Evolutionary conservation across 371 early-diverging fungal genomes (phyloP).

Genomic region (Mycotypha africana): DNA sequence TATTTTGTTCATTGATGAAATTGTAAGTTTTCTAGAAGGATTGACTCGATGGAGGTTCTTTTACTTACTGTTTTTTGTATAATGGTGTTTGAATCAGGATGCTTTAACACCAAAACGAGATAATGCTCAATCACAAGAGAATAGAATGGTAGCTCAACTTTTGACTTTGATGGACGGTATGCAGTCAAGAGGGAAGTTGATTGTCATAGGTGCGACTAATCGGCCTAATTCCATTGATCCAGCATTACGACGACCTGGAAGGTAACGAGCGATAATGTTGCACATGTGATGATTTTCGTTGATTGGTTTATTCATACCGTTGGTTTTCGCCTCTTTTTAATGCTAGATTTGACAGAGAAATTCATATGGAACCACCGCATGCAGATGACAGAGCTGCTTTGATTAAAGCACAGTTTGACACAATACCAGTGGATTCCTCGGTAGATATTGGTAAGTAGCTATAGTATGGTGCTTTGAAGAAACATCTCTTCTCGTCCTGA

Average conservation of each 20-base stretch:
- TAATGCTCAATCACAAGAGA: conserved; percentile 72
- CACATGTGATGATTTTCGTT: no score
- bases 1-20: conserved; percentile 98
- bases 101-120: conserved; percentile 89
- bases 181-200: conserved; percentile 56
- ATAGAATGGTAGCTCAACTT: conserved; percentile 94
- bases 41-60: neutral
- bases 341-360: conserved; percentile 88
- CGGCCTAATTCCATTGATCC: conserved; percentile 97
- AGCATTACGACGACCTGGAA: conserved; percentile 96
- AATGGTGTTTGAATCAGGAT: no score
- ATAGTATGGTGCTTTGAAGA: conserved; percentile 1
- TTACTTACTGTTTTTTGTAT: no score
- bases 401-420: conserved; percentile 47
- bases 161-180: conserved; percentile 97
- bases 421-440: conserved; percentile 48
- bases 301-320: no score
- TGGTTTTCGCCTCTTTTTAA: no score
- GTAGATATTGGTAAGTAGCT: conserved; percentile 41
- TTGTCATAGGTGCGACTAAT: conserved; percentile 98
- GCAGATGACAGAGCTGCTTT: conserved; percentile 57
- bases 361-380: conserved; percentile 79
- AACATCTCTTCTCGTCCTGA: neutral
- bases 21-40: conserved; percentile 58
- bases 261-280: no score